A percentile compares a stretch with the other conserved stretches of the same genome.
Conservation (phyloP, 1,284 basidiomycete species). For the Rhodotorula sp. region DNA sequence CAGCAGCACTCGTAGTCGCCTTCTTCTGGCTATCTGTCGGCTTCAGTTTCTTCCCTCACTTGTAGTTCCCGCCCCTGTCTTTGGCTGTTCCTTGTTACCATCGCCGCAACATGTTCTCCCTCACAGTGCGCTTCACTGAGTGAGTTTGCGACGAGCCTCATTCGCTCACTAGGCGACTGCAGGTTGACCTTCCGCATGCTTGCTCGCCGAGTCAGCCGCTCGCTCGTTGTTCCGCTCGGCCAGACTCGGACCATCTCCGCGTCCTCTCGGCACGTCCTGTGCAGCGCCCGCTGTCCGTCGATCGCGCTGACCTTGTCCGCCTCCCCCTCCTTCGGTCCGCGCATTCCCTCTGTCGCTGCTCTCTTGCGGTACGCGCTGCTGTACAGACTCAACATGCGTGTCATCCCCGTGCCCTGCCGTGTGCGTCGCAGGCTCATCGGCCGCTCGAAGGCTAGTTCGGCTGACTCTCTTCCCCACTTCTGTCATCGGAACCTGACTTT, state of each 20-base stretch:
- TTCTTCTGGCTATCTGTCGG: neutral
- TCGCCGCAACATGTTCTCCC: neutral
- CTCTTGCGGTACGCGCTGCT: too few species aligned
- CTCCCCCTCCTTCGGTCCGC: too few species aligned
- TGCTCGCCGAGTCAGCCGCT: neutral
- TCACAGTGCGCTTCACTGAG: neutral
- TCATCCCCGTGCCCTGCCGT: slow-evolving; percentile 39
- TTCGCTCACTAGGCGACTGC: neutral
- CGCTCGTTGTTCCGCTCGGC: neutral
- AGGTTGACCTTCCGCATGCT: neutral
- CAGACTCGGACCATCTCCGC: neutral
- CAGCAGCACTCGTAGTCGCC: neutral
- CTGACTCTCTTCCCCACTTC: slow-evolving; percentile 9
- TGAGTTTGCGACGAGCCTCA: too few species aligned
- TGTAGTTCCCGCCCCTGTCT: neutral
- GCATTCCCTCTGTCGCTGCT: neutral
- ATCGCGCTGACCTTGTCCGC: neutral
- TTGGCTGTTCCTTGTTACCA: neutral
- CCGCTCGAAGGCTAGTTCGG: fast-evolving
- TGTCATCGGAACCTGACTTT: neutral
- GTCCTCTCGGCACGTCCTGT: neutral
- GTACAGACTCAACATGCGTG: slow-evolving; percentile 22
- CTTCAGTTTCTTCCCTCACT: neutral
- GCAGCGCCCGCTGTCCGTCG: neutral
- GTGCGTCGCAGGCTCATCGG: neutral